A percentile compares a stretch with the other conserved stretches of the same genome.
These are phyloP conservation scores for Debaryomycetaceae sp. DNA, from an alignment of 1,139 yeast genomes.

Conservation along the genomic window DNA sequence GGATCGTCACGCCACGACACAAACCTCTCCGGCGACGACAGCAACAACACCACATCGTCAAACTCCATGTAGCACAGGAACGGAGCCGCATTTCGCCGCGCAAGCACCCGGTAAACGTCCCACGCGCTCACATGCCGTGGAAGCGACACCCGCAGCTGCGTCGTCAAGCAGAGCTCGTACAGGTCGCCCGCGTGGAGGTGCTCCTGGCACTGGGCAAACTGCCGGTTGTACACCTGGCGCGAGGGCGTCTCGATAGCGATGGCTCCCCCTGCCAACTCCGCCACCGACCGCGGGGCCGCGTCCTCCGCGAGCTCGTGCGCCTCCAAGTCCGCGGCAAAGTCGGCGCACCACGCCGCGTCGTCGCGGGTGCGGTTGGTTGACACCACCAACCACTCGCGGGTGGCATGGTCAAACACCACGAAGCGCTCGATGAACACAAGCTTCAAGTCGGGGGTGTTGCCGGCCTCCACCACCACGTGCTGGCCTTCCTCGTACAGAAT, in stretches of 20 bases:
- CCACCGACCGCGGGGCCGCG: slow-evolving; percentile 24
- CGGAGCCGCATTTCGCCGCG: slow-evolving; percentile 83
- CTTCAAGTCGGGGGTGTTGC: slow-evolving; percentile 64
- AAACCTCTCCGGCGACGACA: slow-evolving; percentile 94
- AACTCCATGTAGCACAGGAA: slow-evolving; percentile 79
- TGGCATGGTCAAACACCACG: slow-evolving; percentile 49
- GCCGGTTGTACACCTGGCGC: slow-evolving; percentile 47
- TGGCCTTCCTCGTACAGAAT: slow-evolving; percentile 84
- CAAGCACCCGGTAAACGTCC: slow-evolving; percentile 73
- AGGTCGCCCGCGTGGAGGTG: slow-evolving; percentile 80
- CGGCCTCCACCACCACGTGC: slow-evolving; percentile 27
- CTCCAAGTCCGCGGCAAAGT: slow-evolving; percentile 13
- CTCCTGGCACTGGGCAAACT: slow-evolving; percentile 64
- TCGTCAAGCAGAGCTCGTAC: slow-evolving; percentile 88
- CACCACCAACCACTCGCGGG: slow-evolving; percentile 49
- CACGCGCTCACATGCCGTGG: slow-evolving; percentile 54
- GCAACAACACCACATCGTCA: slow-evolving; percentile 65
- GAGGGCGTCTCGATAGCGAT: slow-evolving; percentile 50
- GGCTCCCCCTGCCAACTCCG: slow-evolving; percentile 14
- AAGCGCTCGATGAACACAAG: slow-evolving; percentile 68
- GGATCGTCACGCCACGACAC: slow-evolving; percentile 66
- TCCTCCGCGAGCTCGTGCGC: slow-evolving; percentile 2
- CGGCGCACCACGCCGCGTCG: slow-evolving; percentile 31
- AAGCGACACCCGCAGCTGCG: slow-evolving; percentile 60
- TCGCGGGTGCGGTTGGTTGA: slow-evolving; percentile 39